Conservation (phyloP, 179 eudicot species). For the Vitellaria paradoxa region DNA sequence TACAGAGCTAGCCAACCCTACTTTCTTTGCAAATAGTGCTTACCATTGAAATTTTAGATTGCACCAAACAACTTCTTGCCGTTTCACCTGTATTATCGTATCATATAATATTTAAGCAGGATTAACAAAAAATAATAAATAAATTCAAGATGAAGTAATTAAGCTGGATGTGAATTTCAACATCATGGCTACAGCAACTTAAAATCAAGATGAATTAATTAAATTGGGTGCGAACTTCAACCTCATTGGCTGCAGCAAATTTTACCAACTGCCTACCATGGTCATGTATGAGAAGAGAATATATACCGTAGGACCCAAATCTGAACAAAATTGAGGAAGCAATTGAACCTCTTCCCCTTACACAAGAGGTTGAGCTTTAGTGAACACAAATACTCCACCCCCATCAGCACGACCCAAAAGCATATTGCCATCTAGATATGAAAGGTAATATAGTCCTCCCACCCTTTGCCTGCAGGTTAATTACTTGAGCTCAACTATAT, state of each 20-base stretch:
- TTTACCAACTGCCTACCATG: background rate
- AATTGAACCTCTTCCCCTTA: conserved; percentile 10
- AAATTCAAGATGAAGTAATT: background rate
- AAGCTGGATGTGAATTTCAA: background rate
- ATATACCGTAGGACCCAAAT: background rate
- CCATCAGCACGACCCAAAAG: conserved; percentile 88
- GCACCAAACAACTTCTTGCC: background rate
- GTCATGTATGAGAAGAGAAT: background rate
- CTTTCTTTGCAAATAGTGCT: background rate
- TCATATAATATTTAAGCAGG: too few relatives aligned
- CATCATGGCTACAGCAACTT: too few relatives aligned
- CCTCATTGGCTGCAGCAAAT: background rate
- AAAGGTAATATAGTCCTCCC: conserved; percentile 89
- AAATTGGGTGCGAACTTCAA: background rate
- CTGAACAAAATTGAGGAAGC: background rate
- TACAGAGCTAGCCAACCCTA: background rate
- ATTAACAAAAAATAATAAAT: background rate
- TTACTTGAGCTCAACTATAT: background rate
- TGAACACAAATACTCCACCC: conserved; percentile 86
- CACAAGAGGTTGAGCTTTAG: conserved; percentile 67
- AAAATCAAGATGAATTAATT: too few relatives aligned
- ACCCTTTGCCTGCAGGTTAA: conserved; percentile 52
- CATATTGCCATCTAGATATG: conserved; percentile 82
- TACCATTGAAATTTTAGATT: background rate
- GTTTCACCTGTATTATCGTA: background rate